phyloP scores from a whole-genome alignment of 805 yeast genomes.

The Starmerella vaccinii region DNA sequence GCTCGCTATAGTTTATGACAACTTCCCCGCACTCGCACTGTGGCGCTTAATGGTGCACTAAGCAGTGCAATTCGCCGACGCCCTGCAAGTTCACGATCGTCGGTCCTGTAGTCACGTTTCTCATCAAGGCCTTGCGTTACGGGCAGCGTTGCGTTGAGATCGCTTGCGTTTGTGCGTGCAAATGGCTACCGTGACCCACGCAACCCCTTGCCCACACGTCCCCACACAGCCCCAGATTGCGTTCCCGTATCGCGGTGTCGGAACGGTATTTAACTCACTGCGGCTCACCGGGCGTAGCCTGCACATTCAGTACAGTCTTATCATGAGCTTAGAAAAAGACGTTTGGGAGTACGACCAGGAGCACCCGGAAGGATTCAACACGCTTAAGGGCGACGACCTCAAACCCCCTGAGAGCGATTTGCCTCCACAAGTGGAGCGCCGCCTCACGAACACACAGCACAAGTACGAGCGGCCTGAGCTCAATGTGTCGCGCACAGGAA shows the following conservation, averaged over 20 bases:
- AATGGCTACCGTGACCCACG: neutral
- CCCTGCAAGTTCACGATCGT: neutral
- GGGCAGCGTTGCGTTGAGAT: neutral
- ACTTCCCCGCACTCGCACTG: neutral
- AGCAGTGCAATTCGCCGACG: too few species aligned
- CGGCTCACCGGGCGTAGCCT: neutral
- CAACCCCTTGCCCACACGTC: neutral
- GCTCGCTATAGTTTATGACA: neutral
- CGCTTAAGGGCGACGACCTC: constrained; percentile 17
- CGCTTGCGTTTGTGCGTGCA: neutral
- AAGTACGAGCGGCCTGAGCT: constrained; percentile 12
- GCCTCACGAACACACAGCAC: constrained; percentile 12
- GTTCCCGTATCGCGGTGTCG: constrained; percentile 3
- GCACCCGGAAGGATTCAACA: constrained; percentile 19
- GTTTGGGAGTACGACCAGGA: constrained; percentile 17
- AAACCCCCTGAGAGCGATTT: constrained; percentile 16
- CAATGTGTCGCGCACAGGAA: constrained; percentile 12
- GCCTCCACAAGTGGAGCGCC: constrained; percentile 14
- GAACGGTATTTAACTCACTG: neutral
- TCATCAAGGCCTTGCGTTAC: neutral
- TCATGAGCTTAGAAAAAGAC: constrained; percentile 4
- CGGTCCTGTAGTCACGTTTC: neutral
- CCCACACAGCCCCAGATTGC: constrained; percentile 3
- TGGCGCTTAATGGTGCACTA: too few species aligned
- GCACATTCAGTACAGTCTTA: neutral